Evolutionary conservation across 768 basidiomycete species (phyloP).

Genomic region (Auricularia auricula-judae): DNA sequence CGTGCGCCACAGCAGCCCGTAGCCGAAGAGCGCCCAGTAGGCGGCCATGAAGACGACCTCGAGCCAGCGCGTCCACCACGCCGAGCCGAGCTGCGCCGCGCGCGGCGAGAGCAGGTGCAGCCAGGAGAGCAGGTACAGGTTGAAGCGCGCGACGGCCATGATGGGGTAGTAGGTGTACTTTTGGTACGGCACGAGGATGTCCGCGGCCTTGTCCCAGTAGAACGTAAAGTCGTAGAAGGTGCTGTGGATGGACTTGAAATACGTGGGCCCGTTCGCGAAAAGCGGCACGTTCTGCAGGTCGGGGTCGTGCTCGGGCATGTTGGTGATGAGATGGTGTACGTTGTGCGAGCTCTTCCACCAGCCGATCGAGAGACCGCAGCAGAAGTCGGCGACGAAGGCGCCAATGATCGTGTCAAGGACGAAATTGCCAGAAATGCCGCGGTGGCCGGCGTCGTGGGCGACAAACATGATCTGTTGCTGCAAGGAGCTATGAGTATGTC

Average conservation of each 20-base stretch:
- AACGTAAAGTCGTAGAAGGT: slow-evolving; percentile 90
- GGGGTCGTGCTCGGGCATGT: slow-evolving; percentile 75
- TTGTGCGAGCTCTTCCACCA: slow-evolving; percentile 80
- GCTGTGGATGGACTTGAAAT: slow-evolving; percentile 79
- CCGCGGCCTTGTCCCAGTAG: slow-evolving; percentile 60
- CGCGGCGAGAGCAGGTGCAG: slow-evolving; percentile 37
- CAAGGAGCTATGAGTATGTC: background rate
- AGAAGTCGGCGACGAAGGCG: slow-evolving; percentile 70
- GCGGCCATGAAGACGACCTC: slow-evolving; percentile 68
- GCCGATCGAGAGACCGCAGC: slow-evolving; percentile 88
- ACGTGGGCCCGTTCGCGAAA: slow-evolving; percentile 83
- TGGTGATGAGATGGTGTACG: slow-evolving; percentile 90
- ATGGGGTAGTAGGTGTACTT: slow-evolving; percentile 89
- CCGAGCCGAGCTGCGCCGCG: background rate
- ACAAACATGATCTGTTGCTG: slow-evolving; percentile 82
- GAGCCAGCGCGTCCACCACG: slow-evolving; percentile 61
- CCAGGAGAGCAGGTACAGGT: slow-evolving; percentile 87
- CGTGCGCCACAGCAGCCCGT: slow-evolving; percentile 51
- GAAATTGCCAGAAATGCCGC: slow-evolving; percentile 87
- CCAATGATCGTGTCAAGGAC: slow-evolving; percentile 64
- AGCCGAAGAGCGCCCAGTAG: slow-evolving; percentile 76
- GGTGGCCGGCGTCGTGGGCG: slow-evolving; percentile 91
- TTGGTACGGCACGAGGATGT: slow-evolving; percentile 63
- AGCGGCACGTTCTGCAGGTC: slow-evolving; percentile 65
- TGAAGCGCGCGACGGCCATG: slow-evolving; percentile 86